These are phyloP conservation scores for Nemania abortiva DNA, from an alignment of 2,329 filamentous ascomycete species.

Conservation along the genomic window DNA sequence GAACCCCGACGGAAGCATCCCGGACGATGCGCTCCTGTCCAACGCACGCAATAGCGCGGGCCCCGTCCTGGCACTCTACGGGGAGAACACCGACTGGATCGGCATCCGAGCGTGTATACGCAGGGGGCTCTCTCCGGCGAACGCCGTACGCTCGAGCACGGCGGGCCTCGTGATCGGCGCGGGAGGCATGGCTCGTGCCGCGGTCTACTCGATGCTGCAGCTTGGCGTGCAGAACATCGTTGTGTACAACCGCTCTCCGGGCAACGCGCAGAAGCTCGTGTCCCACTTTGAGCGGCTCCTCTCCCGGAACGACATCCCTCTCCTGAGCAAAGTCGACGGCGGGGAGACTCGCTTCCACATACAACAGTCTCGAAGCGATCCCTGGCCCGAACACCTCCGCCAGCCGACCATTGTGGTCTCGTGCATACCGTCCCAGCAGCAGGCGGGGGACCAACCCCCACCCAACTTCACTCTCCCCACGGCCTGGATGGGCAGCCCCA, in stretches of 20 bases:
- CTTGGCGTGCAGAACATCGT: constrained; percentile 81
- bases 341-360: constrained; percentile 66
- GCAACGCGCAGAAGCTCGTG: constrained; percentile 76
- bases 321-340: constrained; percentile 57
- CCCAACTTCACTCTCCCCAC: constrained; percentile 77
- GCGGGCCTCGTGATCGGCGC: constrained; percentile 73
- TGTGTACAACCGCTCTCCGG: constrained; percentile 76
- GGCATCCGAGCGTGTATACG: constrained; percentile 80
- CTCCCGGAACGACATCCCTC: constrained; percentile 57
- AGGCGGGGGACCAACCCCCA: constrained; percentile 71
- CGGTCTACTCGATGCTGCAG: constrained; percentile 82
- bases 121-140: constrained; percentile 78
- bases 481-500: constrained; percentile 77
- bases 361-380: constrained; percentile 66
- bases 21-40: constrained; percentile 65
- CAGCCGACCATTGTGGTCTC: constrained; percentile 80
- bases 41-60: constrained; percentile 73
- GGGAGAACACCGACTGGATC: constrained; percentile 86
- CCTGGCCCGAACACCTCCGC: constrained; percentile 73
- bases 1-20: constrained; percentile 67
- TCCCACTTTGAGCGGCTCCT: constrained; percentile 74
- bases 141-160: constrained; percentile 68
- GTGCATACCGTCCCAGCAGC: constrained; percentile 80
- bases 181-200: constrained; percentile 82
- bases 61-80: constrained; percentile 76